phyloP scores from a whole-genome alignment of 441 rosid species.

The Pelargonium fulgidum region DNA sequence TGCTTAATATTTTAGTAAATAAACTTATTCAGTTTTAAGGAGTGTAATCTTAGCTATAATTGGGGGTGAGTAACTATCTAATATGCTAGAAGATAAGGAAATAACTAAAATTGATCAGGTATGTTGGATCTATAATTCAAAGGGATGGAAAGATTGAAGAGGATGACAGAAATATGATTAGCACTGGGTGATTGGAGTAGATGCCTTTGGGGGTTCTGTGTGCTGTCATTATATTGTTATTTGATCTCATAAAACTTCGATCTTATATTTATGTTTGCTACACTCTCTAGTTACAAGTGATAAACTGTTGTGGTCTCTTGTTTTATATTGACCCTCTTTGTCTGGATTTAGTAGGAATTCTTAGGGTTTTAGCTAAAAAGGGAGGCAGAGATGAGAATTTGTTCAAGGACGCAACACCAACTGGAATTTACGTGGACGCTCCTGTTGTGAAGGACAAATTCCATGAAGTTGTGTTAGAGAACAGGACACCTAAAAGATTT shows the following conservation, averaged over 20 bases:
- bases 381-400: slow-evolving; percentile 27
- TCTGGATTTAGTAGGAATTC: slow-evolving; percentile 38
- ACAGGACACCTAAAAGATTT: slow-evolving; percentile 29
- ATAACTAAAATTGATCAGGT: too few relatives aligned
- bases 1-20: not conserved
- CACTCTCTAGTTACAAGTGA: too few relatives aligned
- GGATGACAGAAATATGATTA: too few relatives aligned
- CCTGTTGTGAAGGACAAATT: slow-evolving; percentile 31
- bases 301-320: not conserved
- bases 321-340: slow-evolving; percentile 11
- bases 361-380: slow-evolving; percentile 35
- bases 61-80: too few relatives aligned
- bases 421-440: slow-evolving; percentile 20
- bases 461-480: slow-evolving; percentile 47
- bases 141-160: too few relatives aligned
- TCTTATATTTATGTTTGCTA: not conserved
- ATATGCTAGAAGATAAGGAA: too few relatives aligned
- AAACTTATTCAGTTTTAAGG: not conserved
- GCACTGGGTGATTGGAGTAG: too few relatives aligned
- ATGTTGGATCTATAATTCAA: too few relatives aligned
- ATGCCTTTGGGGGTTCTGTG: not conserved
- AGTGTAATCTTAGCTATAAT: too few relatives aligned
- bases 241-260: not conserved
- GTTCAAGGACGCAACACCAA: slow-evolving; percentile 24
- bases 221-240: not conserved